Evolutionary conservation across 1,139 yeast species (phyloP), one percentile per base, ranked within the genome.

Genomic region (Taphrina sp.): DNA sequence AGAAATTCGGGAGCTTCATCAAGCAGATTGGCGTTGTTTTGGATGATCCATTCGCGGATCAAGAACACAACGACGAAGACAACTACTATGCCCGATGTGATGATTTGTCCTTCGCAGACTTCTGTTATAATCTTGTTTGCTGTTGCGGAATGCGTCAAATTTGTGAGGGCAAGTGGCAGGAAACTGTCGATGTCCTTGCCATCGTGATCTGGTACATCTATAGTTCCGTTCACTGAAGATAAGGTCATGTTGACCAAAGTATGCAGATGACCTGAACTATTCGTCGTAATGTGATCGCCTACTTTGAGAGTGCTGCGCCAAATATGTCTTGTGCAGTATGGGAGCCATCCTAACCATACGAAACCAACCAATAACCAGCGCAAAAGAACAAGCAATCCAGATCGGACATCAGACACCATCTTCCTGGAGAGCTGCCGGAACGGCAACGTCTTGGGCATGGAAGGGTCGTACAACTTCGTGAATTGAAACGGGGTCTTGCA

Each of bases 401-500:
- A 7, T 23, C 16, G 33, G 5, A 29, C 16, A 12, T 54, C 41
- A 31, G 17, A 23, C 3, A 36, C n/a, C n/a, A 44, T 17, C 23
- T 37, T 42, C 8, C 39, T 26, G 10, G 44, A 4, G 17, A 52
- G 12, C 35, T 52, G 53, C 17, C 23, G 41, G 28, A 38, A 10
- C 1, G 57, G 57, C 20, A 52, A 42, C n/a, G 43, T 35, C 10
- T 43, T 43, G 12, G 57, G 57, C 57, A 56, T 56, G 14, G 47
- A 37, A 8, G 54, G 47, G 5, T 52, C 57, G 43, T 58, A 58
- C 36, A 52, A 38, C 23, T 90, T 85, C 42, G 77, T 76, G 69
- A 92, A 86, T 59, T 74, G 76, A 69, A 85, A 90, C 14, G 82
- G 80, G 24, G 86, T 76, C 64, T 88, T 84, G 67, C 99, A 92